Base-by-base conservation (phyloP, 768 basidiomycete species). In the Amyloporia xantha region DNA sequence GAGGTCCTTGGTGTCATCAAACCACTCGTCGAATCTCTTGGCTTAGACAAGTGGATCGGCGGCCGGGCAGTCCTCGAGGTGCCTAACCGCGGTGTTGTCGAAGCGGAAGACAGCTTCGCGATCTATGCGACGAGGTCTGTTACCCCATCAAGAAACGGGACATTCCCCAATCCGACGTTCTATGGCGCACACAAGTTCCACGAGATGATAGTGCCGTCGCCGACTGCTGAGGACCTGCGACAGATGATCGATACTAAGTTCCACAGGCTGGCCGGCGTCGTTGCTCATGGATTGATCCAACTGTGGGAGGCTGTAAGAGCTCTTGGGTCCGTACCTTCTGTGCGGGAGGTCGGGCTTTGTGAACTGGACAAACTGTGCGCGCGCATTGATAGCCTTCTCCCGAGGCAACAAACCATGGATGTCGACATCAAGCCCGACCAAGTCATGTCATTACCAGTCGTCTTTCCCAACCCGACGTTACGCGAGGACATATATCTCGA, bases 401-500 rank as follows among this genome's bases (percentile, higher is more conserved):
- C 86, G 0, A 71, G 71, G 4, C 62, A 71, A 51, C 67, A 68
- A 43, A 52, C 67, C 11, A 74, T 77, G 70, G 72, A 76, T 44
- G 47, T 74, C 19, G 63, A 64, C 46, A 19, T 52, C 6, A 66
- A 69, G 43, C 51, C 49, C 19, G 65, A 65, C 2, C 36, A 50
- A 7, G 53, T 56, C 7, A 49, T 53, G n/a, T 40, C 69, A 2
- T 61, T 83, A 5, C 61, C 69, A 10, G 58, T 66, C 12, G 58
- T 84, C 39, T 81, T 91, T 56, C 70, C 84, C 3, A 90, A 91
- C 60, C 80, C 85, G 3, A 67, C 76, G 0, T 61, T 94, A 1
- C 82, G 92, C 36, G 94, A 98, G 64, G 91, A 93, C 45, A 80
- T 97, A 25, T 93, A 84, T 58, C 71, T 91, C 36, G 89, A 93